Evolutionary conservation across 2,329 filamentous ascomycete genomes (phyloP), one percentile per base, ranked within the genome.

Genomic region (Fusarium keratoplasticum): DNA sequence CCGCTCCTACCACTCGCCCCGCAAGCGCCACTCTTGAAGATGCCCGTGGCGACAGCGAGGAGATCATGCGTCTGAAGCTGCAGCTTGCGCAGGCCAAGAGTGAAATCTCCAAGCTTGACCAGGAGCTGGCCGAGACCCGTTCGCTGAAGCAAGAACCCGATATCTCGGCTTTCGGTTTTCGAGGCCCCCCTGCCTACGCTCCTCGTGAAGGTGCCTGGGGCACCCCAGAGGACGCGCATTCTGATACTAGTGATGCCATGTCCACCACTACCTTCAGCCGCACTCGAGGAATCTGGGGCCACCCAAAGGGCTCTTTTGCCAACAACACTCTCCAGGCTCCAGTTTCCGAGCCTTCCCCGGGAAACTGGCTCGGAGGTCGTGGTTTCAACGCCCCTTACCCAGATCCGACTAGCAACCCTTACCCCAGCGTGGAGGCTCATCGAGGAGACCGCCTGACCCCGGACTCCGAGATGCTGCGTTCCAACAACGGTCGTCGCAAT

Each of bases 81-180:
- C 90, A 95, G 82, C 88, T 96, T 61, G 91, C 92, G 50, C 87
- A 91, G 70, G 93, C 93, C 38, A 90, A 93, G 69, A 91, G 87
- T 80, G 89, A 92, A 78, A 93, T 95, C 78, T 89, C 88, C 54
- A 91, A 89, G 66, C 90, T 95, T 79, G 92, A 93, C 67, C 88
- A 93, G 63, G 92, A 95, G 83, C 87, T 94, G 69, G 87, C 90
- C 42, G 90, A 93, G 72, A 90, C 87, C 27, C 90, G 90, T 33
- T 87, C 90, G 65, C 85, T 86, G 36, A 90, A 89, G 76, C 85
- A 89, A 62, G 92, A 90, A 2, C 66, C 76, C 4, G 80, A 83
- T 2, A 22, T 66, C 4, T 64, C 76, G 25, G 47, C 59, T 40
- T 69, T 77, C 38, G 74, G 74, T 18, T 70, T 74, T 33, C 77